Percentiles rank a stretch among this genome's conserved stretches.
phyloP scores from a whole-genome alignment of 164 flowering plant genomes.

The Nelumbo lutea region DNA sequence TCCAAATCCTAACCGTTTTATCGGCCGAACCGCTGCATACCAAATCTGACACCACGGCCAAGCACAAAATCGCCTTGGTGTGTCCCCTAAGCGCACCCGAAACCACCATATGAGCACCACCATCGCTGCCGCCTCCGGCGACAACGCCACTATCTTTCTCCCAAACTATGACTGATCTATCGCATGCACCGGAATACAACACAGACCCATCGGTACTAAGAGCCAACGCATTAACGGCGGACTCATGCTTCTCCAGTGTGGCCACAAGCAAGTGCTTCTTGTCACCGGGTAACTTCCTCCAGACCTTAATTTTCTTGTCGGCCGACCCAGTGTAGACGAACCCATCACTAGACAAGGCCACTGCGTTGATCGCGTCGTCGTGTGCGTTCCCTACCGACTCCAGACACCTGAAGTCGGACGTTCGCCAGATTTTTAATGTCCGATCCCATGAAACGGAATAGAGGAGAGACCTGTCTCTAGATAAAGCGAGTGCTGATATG shows the following conservation, averaged over 20 bases:
- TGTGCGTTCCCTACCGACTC: conserved; percentile 74
- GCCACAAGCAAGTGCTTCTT: conserved; percentile 47
- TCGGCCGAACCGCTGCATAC: conserved; percentile 88
- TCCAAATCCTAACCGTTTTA: conserved; percentile 71
- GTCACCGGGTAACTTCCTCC: conserved; percentile 51
- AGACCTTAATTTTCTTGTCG: conserved; percentile 72
- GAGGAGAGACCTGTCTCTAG: conserved; percentile 50
- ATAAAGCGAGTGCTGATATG: conserved; percentile 70
- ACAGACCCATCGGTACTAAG: conserved; percentile 51
- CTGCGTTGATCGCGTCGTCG: conserved; percentile 83
- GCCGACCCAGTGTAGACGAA: conserved; percentile 82
- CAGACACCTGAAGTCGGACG: conserved; percentile 64
- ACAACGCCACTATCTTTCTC: conserved; percentile 30
- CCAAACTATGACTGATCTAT: conserved; percentile 71
- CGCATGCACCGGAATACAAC: conserved; percentile 76
- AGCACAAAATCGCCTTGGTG: conserved; percentile 59
- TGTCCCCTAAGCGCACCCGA: conserved; percentile 71
- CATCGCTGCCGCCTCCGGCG: background rate
- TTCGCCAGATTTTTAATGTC: conserved; percentile 72
- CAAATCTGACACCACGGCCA: conserved; percentile 46
- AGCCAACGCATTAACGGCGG: conserved; percentile 74
- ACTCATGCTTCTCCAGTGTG: conserved; percentile 59
- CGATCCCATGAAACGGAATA: conserved; percentile 95
- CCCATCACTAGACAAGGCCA: conserved; percentile 53
- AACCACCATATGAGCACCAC: conserved; percentile 32